Evolutionary conservation across 345 rosid genomes (phyloP).

Genomic region (Populus ilicifolia): DNA sequence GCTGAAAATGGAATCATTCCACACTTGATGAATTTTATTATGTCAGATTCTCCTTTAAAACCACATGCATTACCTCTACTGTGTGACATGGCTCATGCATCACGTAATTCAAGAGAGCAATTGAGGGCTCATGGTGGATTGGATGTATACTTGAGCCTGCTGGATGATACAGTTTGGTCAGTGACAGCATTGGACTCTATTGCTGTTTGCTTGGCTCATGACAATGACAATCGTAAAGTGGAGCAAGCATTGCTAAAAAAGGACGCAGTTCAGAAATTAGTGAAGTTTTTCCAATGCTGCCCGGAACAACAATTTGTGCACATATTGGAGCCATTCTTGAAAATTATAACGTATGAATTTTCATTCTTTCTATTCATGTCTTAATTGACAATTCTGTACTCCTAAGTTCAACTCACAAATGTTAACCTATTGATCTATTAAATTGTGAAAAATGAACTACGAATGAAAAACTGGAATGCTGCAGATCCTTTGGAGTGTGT

Average conservation of each 20-base stretch:
- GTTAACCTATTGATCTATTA: background rate
- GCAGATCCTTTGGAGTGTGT: background rate
- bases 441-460: background rate
- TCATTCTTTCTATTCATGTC: background rate
- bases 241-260: constrained; percentile 88
- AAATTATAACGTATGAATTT: constrained; percentile 77
- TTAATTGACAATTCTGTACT: background rate
- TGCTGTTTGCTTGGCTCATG: constrained; percentile 96
- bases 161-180: constrained; percentile 84
- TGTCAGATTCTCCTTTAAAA: constrained; percentile 73
- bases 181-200: constrained; percentile 92
- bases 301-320: constrained; percentile 95
- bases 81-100: constrained; percentile 99
- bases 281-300: constrained; percentile 86
- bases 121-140: constrained; percentile 94
- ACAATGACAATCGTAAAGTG: constrained; percentile 91
- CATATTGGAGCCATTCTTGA: constrained; percentile 96
- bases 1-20: constrained; percentile 99
- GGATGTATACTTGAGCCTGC: constrained; percentile 87
- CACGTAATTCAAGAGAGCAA: constrained; percentile 96
- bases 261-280: constrained; percentile 84
- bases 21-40: constrained; percentile 82
- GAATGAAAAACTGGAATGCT: background rate
- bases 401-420: background rate
- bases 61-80: constrained; percentile 81